Evolutionary conservation across 78 protist species (phyloP).

Genomic region (Salpingoeca rosetta): DNA sequence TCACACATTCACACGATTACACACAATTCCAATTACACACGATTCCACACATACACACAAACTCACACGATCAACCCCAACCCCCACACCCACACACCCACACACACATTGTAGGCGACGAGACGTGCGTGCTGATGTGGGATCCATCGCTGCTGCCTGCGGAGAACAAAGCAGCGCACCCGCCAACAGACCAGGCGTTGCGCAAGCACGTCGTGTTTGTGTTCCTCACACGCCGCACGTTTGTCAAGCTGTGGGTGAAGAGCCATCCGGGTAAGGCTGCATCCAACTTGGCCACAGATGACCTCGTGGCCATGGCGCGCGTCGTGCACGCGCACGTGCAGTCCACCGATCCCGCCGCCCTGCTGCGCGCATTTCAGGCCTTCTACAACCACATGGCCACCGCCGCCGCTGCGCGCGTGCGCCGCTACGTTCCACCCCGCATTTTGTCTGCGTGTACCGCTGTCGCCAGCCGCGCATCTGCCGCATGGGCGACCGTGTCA

Average conservation of each 20-base stretch:
- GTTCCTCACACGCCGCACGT: neutral
- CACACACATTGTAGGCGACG: neutral
- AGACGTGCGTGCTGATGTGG: neutral
- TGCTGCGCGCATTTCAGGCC: no score
- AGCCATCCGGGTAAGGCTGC: neutral
- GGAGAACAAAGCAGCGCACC: no score
- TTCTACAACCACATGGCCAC: no score
- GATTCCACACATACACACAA: neutral
- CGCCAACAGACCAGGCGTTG: no score
- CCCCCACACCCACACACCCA: neutral
- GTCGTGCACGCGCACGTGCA: neutral
- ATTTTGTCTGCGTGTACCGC: no score
- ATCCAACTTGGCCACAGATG: neutral
- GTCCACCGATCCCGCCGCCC: no score
- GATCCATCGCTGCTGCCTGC: neutral
- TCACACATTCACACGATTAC: no score
- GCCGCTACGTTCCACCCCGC: no score
- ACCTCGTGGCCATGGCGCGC: neutral
- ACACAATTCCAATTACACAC: no score
- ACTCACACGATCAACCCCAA: neutral
- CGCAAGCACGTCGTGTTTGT: neutral
- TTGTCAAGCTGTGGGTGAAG: neutral
- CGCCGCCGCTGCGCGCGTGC: no score
- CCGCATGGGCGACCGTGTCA: no score
- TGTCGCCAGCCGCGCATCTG: no score